Evolutionary conservation across 495 filamentous ascomycete species (phyloP).

Genomic region (Penicillium odoratum): DNA sequence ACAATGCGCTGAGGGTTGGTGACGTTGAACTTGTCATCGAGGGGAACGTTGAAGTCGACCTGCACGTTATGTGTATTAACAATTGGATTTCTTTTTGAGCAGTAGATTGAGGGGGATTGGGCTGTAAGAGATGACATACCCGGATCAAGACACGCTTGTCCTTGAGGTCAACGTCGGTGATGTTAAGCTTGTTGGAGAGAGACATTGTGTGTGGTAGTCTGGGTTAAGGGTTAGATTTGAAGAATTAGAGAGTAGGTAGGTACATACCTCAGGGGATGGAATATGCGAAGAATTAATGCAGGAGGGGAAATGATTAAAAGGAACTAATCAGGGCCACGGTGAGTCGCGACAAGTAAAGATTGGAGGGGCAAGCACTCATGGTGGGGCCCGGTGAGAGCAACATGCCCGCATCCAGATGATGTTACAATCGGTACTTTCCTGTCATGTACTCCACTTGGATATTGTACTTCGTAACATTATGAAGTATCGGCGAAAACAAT

Average conservation of each 20-base stretch:
- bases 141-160: slow-evolving; percentile 97
- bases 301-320: slow-evolving; percentile 10
- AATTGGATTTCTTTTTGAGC: neutral
- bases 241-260: neutral
- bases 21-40: slow-evolving; percentile 85
- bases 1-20: slow-evolving; percentile 98
- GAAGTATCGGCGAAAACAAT: neutral
- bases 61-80: slow-evolving; percentile 37
- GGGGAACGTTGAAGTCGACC: slow-evolving; percentile 99
- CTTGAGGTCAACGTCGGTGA: slow-evolving; percentile 94
- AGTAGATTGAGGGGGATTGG: neutral
- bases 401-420: slow-evolving; percentile 18
- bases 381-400: slow-evolving; percentile 29
- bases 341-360: slow-evolving; percentile 28
- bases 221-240: neutral
- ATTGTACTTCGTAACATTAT: slow-evolving; percentile 10
- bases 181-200: slow-evolving; percentile 96
- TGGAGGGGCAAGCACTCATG: slow-evolving; percentile 30
- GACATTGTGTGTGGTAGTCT: slow-evolving; percentile 67
- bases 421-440: slow-evolving; percentile 14
- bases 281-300: slow-evolving; percentile 9
- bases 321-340: slow-evolving; percentile 32
- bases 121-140: slow-evolving; percentile 53
- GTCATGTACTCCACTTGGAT: slow-evolving; percentile 11
- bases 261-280: slow-evolving; percentile 17